These are phyloP conservation scores for Vitis hybrid DNA, from an alignment of 177 flowering plant genomes.

Conservation along the genomic window DNA sequence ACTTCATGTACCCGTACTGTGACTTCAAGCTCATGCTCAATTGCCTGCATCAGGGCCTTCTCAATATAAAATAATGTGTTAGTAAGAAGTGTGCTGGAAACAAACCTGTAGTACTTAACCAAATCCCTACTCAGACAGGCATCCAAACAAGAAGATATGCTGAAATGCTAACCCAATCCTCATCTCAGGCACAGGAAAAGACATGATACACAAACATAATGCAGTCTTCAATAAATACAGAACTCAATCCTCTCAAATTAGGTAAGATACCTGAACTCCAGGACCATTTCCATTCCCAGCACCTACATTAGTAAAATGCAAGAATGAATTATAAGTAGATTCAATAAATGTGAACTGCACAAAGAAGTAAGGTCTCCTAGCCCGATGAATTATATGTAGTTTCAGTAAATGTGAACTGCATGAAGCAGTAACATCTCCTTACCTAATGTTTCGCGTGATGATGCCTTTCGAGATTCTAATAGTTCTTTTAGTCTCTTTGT, in stretches of 20 bases:
- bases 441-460: slow-evolving; percentile 60
- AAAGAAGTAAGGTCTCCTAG: background rate
- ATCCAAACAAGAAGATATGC: background rate
- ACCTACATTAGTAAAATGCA: slow-evolving; percentile 33
- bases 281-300: slow-evolving; percentile 59
- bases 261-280: slow-evolving; percentile 65
- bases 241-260: background rate
- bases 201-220: background rate
- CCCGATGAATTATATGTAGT: background rate
- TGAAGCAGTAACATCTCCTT: slow-evolving; percentile 1
- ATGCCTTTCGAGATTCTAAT: slow-evolving; percentile 74
- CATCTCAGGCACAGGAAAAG: background rate
- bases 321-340: background rate
- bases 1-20: slow-evolving; percentile 90
- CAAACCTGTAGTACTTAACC: background rate
- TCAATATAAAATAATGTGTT: slow-evolving; percentile 3
- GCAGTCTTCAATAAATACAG: background rate
- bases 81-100: slow-evolving; percentile 1
- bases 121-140: too few species aligned
- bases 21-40: slow-evolving; percentile 97
- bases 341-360: background rate
- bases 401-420: background rate
- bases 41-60: slow-evolving; percentile 81
- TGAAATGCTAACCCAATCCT: background rate
- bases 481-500: slow-evolving; percentile 86